Conservation (phyloP, 257 asterid species). For the Solanum acaule region DNA sequence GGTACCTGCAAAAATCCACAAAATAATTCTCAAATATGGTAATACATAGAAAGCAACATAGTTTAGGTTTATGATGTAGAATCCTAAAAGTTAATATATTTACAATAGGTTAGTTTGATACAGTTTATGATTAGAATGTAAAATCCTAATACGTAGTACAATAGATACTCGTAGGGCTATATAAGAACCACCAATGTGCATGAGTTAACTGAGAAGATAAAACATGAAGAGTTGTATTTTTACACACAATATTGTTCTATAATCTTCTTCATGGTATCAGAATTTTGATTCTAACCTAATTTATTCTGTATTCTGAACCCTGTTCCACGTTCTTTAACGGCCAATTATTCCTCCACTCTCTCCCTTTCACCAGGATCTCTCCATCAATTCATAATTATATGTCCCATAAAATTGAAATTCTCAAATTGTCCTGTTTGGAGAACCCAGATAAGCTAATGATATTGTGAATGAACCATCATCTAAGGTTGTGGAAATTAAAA, state of each 20-base stretch:
- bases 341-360: not conserved
- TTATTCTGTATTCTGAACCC: not conserved
- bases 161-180: not conserved
- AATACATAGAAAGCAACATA: not conserved
- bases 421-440: not conserved
- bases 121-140: not conserved
- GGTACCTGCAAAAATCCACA: constrained; percentile 58
- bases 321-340: not conserved
- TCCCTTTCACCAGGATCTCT: not conserved
- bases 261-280: not conserved
- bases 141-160: not conserved
- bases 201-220: not conserved
- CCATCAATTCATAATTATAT: not conserved
- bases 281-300: not conserved
- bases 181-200: not conserved
- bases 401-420: not conserved
- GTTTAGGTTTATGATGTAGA: not conserved
- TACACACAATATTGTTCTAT: not conserved
- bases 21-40: constrained; percentile 8
- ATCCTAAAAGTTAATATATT: not conserved
- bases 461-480: not conserved
- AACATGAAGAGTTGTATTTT: not conserved
- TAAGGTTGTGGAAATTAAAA: not conserved
- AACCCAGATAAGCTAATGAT: not conserved
- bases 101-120: not conserved